Conservation (phyloP, 2,329 filamentous ascomycete genomes). For the Xylariales sp. region DNA sequence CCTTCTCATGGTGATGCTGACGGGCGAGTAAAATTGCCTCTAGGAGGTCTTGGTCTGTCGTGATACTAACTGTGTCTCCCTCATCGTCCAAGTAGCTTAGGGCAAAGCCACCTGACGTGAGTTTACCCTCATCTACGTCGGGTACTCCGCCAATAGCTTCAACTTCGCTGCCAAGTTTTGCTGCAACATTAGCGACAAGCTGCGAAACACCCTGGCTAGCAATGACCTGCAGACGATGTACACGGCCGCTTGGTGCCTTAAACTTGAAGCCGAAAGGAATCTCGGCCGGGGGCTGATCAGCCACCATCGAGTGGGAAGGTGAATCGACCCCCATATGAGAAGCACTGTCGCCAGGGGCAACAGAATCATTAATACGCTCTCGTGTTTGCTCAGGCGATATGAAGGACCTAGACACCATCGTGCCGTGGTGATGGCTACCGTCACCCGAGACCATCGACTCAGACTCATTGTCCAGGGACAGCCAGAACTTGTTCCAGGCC, state of each 20-base stretch:
- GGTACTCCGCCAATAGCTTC: constrained; percentile 86
- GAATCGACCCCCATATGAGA: constrained; percentile 89
- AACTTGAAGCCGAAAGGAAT: constrained; percentile 97
- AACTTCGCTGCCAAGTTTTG: constrained; percentile 86
- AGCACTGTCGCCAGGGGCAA: constrained; percentile 92
- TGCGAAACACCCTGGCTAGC: constrained; percentile 83
- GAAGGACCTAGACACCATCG: constrained; percentile 77
- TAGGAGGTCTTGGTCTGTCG: constrained; percentile 90
- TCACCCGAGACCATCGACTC: constrained; percentile 97
- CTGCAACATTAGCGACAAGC: constrained; percentile 79
- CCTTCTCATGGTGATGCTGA: constrained; percentile 84
- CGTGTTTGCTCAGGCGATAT: constrained; percentile 83
- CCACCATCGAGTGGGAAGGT: constrained; percentile 72
- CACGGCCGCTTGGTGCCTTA: constrained; percentile 94
- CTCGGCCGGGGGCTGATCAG: constrained; percentile 73
- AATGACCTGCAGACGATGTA: constrained; percentile 89
- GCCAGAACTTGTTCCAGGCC: constrained; percentile 99
- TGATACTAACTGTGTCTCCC: constrained; percentile 96
- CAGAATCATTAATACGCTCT: constrained; percentile 79
- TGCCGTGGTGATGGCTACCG: constrained; percentile 73
- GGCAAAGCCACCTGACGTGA: constrained; percentile 84
- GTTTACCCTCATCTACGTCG: constrained; percentile 79
- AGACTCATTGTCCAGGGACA: constrained; percentile 92
- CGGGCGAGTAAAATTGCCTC: constrained; percentile 90
- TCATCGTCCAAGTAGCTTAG: constrained; percentile 97